Evolutionary conservation across 768 basidiomycete genomes (phyloP).

Genomic region (Symmetrospora coprosmae): DNA sequence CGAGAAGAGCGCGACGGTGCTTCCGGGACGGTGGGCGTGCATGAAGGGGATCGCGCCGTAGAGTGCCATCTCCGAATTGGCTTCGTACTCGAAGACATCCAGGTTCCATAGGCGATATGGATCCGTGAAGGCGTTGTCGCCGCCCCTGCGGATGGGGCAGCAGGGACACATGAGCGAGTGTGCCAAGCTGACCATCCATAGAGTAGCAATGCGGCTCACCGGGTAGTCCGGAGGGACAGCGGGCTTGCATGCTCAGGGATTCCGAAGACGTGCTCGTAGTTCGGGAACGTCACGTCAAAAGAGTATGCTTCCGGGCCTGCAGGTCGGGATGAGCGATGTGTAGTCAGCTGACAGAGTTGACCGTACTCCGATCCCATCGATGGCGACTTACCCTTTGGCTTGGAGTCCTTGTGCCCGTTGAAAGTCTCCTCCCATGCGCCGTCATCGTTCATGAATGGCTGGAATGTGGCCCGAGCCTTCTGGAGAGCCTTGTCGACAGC

Average conservation of each 20-base stretch:
- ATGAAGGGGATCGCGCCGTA: conserved; percentile 38
- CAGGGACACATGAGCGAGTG: too few species aligned
- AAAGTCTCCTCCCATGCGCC: conserved; percentile 83
- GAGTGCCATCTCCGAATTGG: conserved; percentile 41
- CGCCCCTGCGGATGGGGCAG: conserved; percentile 43
- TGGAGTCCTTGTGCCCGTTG: conserved; percentile 72
- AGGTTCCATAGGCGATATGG: conserved; percentile 90
- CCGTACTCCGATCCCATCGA: neutral
- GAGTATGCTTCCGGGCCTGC: conserved; percentile 86
- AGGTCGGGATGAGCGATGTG: neutral
- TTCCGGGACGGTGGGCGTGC: conserved; percentile 75
- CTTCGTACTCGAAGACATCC: conserved; percentile 91
- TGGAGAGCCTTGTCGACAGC: conserved; percentile 33
- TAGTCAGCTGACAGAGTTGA: neutral
- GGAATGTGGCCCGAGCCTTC: conserved; percentile 38
- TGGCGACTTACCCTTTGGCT: conserved; percentile 80
- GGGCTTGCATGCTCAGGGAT: conserved; percentile 92
- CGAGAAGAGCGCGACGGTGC: conserved; percentile 82
- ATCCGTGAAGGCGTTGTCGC: conserved; percentile 60
- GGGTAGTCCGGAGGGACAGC: conserved; percentile 71
- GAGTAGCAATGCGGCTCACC: conserved; percentile 21
- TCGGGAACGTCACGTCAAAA: conserved; percentile 83
- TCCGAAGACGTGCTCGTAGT: conserved; percentile 78
- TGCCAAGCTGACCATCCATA: neutral
- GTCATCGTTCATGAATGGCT: conserved; percentile 52